Base-by-base conservation (phyloP, 495 filamentous ascomycete species). In the Clohesyomyces aquaticus region DNA sequence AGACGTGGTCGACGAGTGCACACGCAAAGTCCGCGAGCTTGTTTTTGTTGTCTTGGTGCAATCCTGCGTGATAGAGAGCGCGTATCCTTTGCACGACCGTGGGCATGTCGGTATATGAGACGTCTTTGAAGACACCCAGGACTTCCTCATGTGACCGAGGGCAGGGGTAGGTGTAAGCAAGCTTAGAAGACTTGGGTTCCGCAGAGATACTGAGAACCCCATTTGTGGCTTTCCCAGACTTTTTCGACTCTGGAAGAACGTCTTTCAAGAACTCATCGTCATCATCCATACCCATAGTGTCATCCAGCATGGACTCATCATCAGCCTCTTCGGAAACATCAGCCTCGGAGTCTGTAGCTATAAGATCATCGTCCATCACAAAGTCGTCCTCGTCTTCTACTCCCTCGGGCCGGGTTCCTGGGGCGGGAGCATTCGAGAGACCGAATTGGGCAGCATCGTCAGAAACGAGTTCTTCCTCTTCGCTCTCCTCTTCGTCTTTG, bases 371-470 rank as follows among this genome's bases (percentile, higher is more conserved):
- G 60, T 96, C 93, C 56, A 96, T 87, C 9, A 91, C 57, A 66
- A 97, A 97, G 61, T 96, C 90, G 71, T 96, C 93, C 72, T 97
- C 93, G 66, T 96, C 93, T 63, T 96, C 91, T 28, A 92, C 77
- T 71, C 46, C 77, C 67, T 23, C 75, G 72, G 58, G 76, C 61
- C 55, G 70, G 73, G 9, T 70, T 63, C 49, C 76, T 60, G 59
- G 59, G 52, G 4, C 65, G 54, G 56, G 74, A 55, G 50, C 74
- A 21, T 43, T 66, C 21, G 76, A 73, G 43, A 88, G 75, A 1
- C 86, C 86, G 68, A 88, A 88, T 55, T 79, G 78, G 21, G 80
- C 83, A 60, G 85, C 83, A 61, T 84, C 81, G 29, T 77, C 42
- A 4, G 21, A 85, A 19, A 49, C 18, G n/a, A 49, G 48, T n/a